Percentiles rank a stretch among this genome's conserved stretches.
Evolutionary conservation across 495 filamentous ascomycete genomes (phyloP).

Genomic region (Penicillium mononematosum): DNA sequence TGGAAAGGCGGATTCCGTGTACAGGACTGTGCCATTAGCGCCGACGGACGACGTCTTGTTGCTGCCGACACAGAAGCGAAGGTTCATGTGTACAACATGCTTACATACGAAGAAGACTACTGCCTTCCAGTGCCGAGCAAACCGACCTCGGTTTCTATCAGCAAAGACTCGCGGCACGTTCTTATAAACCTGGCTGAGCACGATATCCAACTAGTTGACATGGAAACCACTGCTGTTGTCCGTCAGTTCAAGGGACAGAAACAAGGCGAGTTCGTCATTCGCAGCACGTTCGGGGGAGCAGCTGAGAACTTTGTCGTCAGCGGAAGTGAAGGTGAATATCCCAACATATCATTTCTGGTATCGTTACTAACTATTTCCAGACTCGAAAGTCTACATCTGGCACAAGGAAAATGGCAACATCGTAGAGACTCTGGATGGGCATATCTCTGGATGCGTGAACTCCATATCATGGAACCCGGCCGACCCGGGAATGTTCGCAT

Average conservation of each 20-base stretch:
- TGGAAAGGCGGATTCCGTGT: slow-evolving; percentile 73
- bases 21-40: slow-evolving; percentile 79
- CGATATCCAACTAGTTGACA: slow-evolving; percentile 72
- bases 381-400: slow-evolving; percentile 83
- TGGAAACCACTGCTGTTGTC: slow-evolving; percentile 69
- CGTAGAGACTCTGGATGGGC: slow-evolving; percentile 74
- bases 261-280: slow-evolving; percentile 71
- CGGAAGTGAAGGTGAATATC: slow-evolving; percentile 78
- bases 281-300: slow-evolving; percentile 83
- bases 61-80: slow-evolving; percentile 68
- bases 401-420: slow-evolving; percentile 75
- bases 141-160: slow-evolving; percentile 77
- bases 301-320: slow-evolving; percentile 86
- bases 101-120: slow-evolving; percentile 69
- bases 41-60: slow-evolving; percentile 73
- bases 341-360: neutral
- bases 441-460: slow-evolving; percentile 76
- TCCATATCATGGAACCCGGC: slow-evolving; percentile 88
- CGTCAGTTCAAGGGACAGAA: slow-evolving; percentile 71
- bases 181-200: slow-evolving; percentile 79
- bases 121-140: slow-evolving; percentile 63
- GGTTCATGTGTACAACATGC: slow-evolving; percentile 80
- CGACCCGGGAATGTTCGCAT: slow-evolving; percentile 82
- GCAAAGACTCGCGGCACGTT: slow-evolving; percentile 71
- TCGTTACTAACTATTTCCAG: slow-evolving; percentile 43